Evolutionary conservation across 257 asterid genomes (phyloP).

Genomic region (Linderniella brevidens): DNA sequence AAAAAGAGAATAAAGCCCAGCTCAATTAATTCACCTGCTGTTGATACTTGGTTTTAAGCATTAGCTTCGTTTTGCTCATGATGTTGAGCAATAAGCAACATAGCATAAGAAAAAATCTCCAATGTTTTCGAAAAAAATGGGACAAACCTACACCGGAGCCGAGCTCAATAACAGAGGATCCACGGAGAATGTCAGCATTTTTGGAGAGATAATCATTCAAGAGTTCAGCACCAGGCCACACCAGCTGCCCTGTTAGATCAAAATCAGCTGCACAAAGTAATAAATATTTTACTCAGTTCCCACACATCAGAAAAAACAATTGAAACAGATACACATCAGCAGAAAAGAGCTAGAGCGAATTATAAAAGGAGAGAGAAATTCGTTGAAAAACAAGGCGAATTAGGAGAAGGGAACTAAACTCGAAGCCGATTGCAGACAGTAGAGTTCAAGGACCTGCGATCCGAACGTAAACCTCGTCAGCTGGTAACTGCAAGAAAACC

Average conservation of each 20-base stretch:
- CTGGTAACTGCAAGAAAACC: constrained; percentile 42
- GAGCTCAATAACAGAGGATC: constrained; percentile 65
- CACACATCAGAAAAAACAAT: constrained; percentile 4
- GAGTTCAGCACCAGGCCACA: constrained; percentile 92
- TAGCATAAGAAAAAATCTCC: not conserved
- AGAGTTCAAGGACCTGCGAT: constrained; percentile 54
- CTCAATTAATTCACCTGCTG: too few relatives aligned
- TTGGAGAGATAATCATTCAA: constrained; percentile 59
- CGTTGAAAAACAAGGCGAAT: too few relatives aligned
- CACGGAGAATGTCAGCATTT: constrained; percentile 45
- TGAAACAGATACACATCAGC: too few relatives aligned
- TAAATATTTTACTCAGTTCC: too few relatives aligned
- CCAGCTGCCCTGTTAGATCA: constrained; percentile 93
- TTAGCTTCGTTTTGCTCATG: too few relatives aligned
- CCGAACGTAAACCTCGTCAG: constrained; percentile 64
- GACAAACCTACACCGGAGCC: constrained; percentile 94
- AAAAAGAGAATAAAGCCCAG: too few relatives aligned
- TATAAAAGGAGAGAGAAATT: not conserved
- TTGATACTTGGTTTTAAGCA: too few relatives aligned
- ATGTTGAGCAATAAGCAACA: not conserved
- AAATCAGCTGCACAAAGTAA: constrained; percentile 56
- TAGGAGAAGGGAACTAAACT: constrained; percentile 24
- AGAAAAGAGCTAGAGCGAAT: constrained; percentile 1
- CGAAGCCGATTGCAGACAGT: constrained; percentile 77
- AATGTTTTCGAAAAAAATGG: constrained; percentile 1